These are phyloP conservation scores for Diaporthe sp. DNA, from an alignment of 2,329 filamentous ascomycete genomes.

Conservation along the genomic window DNA sequence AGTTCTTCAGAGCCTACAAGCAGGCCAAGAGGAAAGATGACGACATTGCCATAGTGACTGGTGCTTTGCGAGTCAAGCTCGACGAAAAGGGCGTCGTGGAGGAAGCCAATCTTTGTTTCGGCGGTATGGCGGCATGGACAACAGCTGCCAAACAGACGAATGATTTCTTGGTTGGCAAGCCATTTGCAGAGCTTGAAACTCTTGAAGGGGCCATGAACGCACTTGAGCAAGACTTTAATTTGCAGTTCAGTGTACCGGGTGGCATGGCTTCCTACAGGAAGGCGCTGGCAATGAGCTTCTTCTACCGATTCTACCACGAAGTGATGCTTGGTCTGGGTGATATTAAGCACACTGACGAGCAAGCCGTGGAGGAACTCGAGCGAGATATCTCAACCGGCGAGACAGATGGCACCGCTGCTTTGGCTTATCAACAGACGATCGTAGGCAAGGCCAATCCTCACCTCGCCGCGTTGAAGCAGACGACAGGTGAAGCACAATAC, in stretches of 20 bases:
- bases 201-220: slow-evolving; percentile 92
- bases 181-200: slow-evolving; percentile 83
- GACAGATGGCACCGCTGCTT: slow-evolving; percentile 82
- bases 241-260: slow-evolving; percentile 91
- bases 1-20: slow-evolving; percentile 93
- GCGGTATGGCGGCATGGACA: slow-evolving; percentile 94
- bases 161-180: slow-evolving; percentile 81
- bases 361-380: slow-evolving; percentile 88
- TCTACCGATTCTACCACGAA: slow-evolving; percentile 97
- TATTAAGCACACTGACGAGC: slow-evolving; percentile 70
- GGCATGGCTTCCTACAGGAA: slow-evolving; percentile 98
- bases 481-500: slow-evolving; percentile 94
- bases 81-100: slow-evolving; percentile 78
- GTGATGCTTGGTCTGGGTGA: slow-evolving; percentile 74
- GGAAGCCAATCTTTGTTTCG: slow-evolving; percentile 86
- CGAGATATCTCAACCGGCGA: slow-evolving; percentile 84
- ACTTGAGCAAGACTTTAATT: slow-evolving; percentile 89
- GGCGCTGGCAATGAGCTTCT: slow-evolving; percentile 91
- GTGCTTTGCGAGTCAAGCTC: slow-evolving; percentile 82
- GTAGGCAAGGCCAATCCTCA: slow-evolving; percentile 90
- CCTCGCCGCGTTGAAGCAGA: slow-evolving; percentile 92
- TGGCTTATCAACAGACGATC: slow-evolving; percentile 84
- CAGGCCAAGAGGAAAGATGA: slow-evolving; percentile 98
- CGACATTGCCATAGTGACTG: slow-evolving; percentile 97
- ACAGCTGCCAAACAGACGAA: slow-evolving; percentile 87